These are phyloP conservation scores for Colletotrichum lentis DNA, from an alignment of 2,329 filamentous ascomycete species.

Conservation along the genomic window DNA sequence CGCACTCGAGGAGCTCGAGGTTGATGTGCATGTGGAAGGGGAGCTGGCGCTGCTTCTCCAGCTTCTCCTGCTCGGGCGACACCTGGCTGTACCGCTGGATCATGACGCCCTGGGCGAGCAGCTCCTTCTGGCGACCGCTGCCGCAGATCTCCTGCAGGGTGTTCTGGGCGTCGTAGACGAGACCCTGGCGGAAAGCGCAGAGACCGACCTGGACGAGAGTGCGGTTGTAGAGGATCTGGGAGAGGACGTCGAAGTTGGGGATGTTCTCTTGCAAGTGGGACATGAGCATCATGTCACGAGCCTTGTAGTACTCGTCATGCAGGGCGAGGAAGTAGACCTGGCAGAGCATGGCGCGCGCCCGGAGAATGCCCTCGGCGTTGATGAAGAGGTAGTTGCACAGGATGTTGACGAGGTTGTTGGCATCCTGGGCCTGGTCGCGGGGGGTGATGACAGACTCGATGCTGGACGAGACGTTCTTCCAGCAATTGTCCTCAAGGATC, in stretches of 20 bases:
- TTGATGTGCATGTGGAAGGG: conserved; percentile 99
- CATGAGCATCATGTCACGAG: conserved; percentile 99
- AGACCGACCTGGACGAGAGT: conserved; percentile 97
- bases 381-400: conserved; percentile 96
- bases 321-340: conserved; percentile 98
- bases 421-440: conserved; percentile 72
- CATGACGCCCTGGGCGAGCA: conserved; percentile 96
- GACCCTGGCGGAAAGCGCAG: conserved; percentile 95
- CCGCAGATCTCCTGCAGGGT: conserved; percentile 98
- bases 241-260: conserved; percentile 93
- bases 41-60: conserved; percentile 95
- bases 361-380: conserved; percentile 94
- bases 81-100: conserved; percentile 97
- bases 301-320: conserved; percentile 97
- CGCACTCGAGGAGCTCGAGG: conserved; percentile 95
- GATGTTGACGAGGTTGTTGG: conserved; percentile 78
- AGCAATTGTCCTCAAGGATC: conserved; percentile 93
- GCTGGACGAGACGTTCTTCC: conserved; percentile 76
- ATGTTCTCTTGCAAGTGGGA: conserved; percentile 98
- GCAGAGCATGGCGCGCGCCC: conserved; percentile 95
- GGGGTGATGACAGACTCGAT: conserved; percentile 85
- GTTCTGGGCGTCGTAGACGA: conserved; percentile 97
- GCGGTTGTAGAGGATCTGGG: conserved; percentile 98
- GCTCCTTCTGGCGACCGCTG: conserved; percentile 95
- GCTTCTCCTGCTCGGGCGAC: conserved; percentile 94